These are phyloP conservation scores for Endocalyx cinctus DNA, from an alignment of 2,329 filamentous ascomycete genomes.

Conservation along the genomic window DNA sequence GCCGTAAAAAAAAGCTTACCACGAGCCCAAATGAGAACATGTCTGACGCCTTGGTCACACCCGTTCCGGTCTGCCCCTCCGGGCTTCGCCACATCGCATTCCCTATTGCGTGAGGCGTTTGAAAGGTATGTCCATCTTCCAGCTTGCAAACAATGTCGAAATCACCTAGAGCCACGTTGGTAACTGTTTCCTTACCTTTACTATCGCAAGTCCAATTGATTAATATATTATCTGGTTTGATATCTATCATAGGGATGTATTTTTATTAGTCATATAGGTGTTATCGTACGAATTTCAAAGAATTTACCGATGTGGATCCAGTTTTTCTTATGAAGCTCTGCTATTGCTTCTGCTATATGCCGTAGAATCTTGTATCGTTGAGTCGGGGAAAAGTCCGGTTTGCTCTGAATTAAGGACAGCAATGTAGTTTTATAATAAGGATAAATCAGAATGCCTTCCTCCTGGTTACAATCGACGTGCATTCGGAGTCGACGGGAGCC, in stretches of 20 bases:
- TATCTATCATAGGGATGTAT: constrained; percentile 25
- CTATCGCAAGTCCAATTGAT: constrained; percentile 29
- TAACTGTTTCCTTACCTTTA: constrained; percentile 27
- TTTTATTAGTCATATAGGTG: constrained; percentile 18
- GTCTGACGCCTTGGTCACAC: constrained; percentile 30
- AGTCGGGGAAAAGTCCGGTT: constrained; percentile 23
- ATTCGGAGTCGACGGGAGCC: constrained; percentile 29
- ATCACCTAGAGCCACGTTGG: constrained; percentile 29
- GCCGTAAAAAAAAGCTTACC: constrained; percentile 21
- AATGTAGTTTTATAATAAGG: constrained; percentile 29
- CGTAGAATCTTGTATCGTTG: constrained; percentile 30
- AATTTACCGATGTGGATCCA: constrained; percentile 31
- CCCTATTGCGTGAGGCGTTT: constrained; percentile 26
- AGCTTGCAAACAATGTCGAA: constrained; percentile 30
- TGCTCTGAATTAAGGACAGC: constrained; percentile 26
- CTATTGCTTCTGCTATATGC: constrained; percentile 27
- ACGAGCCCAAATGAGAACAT: constrained; percentile 34
- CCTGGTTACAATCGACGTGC: constrained; percentile 29
- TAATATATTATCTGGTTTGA: constrained; percentile 35
- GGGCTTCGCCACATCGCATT: constrained; percentile 36
- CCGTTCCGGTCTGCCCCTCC: constrained; percentile 30
- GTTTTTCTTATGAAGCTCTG: constrained; percentile 30
- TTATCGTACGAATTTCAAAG: constrained; percentile 9
- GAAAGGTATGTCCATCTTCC: constrained; percentile 19
- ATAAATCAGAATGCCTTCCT: constrained; percentile 30